Conservation (phyloP, 176 grass and related monocot genomes). For the Zea mays region DNA sequence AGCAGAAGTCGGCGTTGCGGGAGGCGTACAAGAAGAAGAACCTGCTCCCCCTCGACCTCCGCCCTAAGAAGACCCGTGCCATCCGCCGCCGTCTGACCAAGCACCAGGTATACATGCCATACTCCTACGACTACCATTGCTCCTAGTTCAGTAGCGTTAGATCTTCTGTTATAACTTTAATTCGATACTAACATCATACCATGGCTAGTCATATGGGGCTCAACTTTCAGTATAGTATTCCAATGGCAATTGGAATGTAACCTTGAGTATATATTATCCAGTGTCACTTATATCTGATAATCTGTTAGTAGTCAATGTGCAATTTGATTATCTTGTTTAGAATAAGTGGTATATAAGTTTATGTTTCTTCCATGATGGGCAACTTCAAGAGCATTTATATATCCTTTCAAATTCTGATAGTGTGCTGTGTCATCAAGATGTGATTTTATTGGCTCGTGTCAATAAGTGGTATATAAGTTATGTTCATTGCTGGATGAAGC, state of each 20-base stretch:
- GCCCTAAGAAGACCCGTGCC: constrained; percentile 71
- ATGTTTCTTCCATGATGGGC: neutral
- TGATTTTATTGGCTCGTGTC: neutral
- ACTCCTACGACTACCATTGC: neutral
- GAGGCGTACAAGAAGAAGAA: constrained; percentile 54
- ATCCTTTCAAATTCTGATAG: too few species aligned
- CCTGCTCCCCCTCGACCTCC: constrained; percentile 48
- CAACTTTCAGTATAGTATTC: neutral
- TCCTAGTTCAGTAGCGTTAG: neutral
- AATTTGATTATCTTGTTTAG: neutral
- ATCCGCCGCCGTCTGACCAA: constrained; percentile 59
- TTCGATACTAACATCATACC: neutral
- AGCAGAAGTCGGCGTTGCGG: constrained; percentile 61
- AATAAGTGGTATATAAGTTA: neutral
- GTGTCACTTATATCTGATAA: neutral
- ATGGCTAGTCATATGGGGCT: neutral
- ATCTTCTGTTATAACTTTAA: neutral
- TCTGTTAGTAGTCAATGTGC: neutral
- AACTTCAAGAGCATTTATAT: too few species aligned
- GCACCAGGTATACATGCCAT: constrained; percentile 40
- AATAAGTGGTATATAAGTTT: neutral
- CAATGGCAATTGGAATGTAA: neutral
- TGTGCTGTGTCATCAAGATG: neutral
- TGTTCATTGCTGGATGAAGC: neutral
- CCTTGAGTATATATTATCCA: too few species aligned